Conservation (phyloP, 306 rosid species). For the Fragaria vesca region DNA sequence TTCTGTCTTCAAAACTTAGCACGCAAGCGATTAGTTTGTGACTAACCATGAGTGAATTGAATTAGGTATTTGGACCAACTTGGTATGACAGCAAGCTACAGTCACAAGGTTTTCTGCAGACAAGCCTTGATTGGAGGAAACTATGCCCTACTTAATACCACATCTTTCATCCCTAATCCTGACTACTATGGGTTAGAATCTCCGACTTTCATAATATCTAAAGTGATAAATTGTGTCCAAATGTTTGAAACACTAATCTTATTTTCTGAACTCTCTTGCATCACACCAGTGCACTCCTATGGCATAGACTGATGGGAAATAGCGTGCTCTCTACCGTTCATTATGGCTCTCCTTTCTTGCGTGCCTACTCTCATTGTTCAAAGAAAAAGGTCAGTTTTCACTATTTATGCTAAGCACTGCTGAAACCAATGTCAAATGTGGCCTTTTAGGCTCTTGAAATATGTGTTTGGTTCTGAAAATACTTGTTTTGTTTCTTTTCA, state of each 20-base stretch:
- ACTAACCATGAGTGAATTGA: neutral
- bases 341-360: constrained; percentile 40
- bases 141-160: constrained; percentile 58
- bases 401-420: neutral
- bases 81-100: constrained; percentile 55
- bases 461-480: neutral
- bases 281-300: constrained; percentile 41
- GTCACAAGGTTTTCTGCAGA: constrained; percentile 61
- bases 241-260: neutral
- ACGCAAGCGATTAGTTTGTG: neutral
- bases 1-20: neutral
- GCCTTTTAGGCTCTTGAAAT: neutral
- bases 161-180: constrained; percentile 63
- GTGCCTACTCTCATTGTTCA: constrained; percentile 49
- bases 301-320: constrained; percentile 57
- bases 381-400: constrained; percentile 16
- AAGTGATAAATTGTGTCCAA: neutral
- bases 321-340: constrained; percentile 34
- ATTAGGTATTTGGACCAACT: constrained; percentile 67
- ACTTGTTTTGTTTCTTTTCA: constrained; percentile 20
- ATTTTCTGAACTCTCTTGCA: no score
- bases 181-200: constrained; percentile 55
- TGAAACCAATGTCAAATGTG: neutral
- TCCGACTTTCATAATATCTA: neutral
- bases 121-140: constrained; percentile 69